Percentiles rank a stretch among this genome's conserved stretches.
phyloP scores from a whole-genome alignment of 495 filamentous ascomycete genomes.

The Xylaria scruposa region DNA sequence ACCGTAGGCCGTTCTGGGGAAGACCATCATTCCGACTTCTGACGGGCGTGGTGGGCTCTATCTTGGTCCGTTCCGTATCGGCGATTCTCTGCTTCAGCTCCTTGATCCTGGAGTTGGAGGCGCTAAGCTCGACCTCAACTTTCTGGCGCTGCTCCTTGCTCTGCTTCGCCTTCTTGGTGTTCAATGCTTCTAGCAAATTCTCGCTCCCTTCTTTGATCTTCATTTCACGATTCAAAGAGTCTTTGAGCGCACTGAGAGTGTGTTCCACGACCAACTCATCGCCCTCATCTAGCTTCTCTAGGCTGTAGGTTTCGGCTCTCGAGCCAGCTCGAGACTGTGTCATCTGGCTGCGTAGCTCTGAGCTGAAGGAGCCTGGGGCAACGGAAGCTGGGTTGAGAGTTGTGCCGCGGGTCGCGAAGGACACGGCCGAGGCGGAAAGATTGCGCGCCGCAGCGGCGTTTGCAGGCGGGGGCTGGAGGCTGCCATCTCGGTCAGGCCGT shows the following conservation, averaged over 20 bases:
- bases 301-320: conserved; percentile 66
- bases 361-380: conserved; percentile 90
- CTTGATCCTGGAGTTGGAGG: conserved; percentile 88
- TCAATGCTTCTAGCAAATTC: conserved; percentile 93
- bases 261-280: conserved; percentile 70
- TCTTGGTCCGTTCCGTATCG: conserved; percentile 65
- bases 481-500: conserved; percentile 58
- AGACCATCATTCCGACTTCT: conserved; percentile 70
- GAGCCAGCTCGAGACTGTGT: conserved; percentile 71
- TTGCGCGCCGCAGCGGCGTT: conserved; percentile 52
- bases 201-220: conserved; percentile 98
- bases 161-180: conserved; percentile 94
- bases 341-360: conserved; percentile 80
- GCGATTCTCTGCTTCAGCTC: conserved; percentile 81
- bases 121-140: conserved; percentile 89
- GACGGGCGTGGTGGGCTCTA: conserved; percentile 73
- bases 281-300: conserved; percentile 70
- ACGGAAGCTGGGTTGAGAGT: conserved; percentile 68
- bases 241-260: conserved; percentile 73
- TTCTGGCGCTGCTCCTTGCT: conserved; percentile 85
- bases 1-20: conserved; percentile 70
- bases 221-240: conserved; percentile 88
- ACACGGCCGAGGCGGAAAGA: conserved; percentile 65
- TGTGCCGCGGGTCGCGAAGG: conserved; percentile 66
- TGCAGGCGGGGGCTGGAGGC: conserved; percentile 55